These are phyloP conservation scores for Lumnitzera littorea DNA, from an alignment of 345 rosid genomes.

Conservation along the genomic window DNA sequence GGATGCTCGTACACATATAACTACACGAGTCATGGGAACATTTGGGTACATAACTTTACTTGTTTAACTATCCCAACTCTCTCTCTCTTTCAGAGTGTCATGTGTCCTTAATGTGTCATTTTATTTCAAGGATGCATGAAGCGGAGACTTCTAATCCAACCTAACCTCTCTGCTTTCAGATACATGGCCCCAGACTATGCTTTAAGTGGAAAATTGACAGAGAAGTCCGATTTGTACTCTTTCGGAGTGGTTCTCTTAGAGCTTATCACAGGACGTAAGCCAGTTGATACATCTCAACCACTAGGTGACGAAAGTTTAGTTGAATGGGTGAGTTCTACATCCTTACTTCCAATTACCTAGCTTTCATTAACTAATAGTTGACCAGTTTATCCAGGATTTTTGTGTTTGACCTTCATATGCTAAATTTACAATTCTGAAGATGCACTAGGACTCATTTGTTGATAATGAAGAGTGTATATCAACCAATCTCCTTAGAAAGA, in stretches of 20 bases:
- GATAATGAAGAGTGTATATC: no score
- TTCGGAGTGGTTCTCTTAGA: constrained; percentile 81
- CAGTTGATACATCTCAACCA: constrained; percentile 71
- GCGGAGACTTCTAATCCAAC: no score
- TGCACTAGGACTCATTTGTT: no score
- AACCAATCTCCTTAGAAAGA: no score
- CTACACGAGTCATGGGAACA: constrained; percentile 89
- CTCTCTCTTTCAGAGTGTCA: no score
- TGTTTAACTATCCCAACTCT: not conserved
- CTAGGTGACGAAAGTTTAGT: constrained; percentile 81
- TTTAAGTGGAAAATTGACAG: constrained; percentile 77
- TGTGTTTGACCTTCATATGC: no score
- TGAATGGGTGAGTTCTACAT: constrained; percentile 37
- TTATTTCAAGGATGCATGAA: no score
- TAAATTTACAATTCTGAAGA: no score
- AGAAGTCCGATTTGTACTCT: constrained; percentile 77
- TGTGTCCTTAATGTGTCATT: no score
- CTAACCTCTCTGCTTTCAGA: constrained; percentile 21
- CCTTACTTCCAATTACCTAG: no score
- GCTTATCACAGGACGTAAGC: constrained; percentile 77
- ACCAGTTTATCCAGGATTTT: no score
- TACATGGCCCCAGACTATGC: constrained; percentile 94
- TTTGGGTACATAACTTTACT: constrained; percentile 49
- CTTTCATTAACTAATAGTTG: no score
- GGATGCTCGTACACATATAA: constrained; percentile 64